These are phyloP conservation scores for Xylaria nigripes DNA, from an alignment of 495 filamentous ascomycete genomes.

Conservation along the genomic window DNA sequence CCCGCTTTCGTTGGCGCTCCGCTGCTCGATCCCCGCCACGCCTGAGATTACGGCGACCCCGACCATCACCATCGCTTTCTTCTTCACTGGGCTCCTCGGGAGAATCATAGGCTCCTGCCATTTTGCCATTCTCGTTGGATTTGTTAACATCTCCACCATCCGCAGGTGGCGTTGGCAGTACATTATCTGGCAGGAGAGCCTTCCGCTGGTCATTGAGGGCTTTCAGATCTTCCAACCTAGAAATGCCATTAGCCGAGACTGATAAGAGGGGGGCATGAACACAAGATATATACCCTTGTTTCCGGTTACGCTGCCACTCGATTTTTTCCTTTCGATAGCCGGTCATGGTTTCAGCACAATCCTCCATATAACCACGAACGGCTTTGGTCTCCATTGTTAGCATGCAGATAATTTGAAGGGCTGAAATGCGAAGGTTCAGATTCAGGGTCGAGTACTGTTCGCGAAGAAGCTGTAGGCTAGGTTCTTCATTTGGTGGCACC, in stretches of 20 bases:
- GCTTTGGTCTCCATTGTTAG: slow-evolving; percentile 79
- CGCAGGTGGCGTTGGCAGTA: slow-evolving; percentile 58
- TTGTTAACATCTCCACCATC: slow-evolving; percentile 35
- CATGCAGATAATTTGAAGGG: slow-evolving; percentile 79
- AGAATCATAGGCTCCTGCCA: slow-evolving; percentile 53
- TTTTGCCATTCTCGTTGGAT: slow-evolving; percentile 50
- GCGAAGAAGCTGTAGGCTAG: slow-evolving; percentile 63
- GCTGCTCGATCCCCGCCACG: slow-evolving; percentile 68
- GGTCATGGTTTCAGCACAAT: slow-evolving; percentile 88
- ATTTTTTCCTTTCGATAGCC: slow-evolving; percentile 90
- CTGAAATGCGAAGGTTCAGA: slow-evolving; percentile 71
- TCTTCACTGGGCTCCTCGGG: slow-evolving; percentile 56
- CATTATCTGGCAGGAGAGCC: slow-evolving; percentile 67
- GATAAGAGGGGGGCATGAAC: slow-evolving; percentile 2
- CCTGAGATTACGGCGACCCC: slow-evolving; percentile 61
- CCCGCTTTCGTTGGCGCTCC: slow-evolving; percentile 77
- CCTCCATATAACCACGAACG: slow-evolving; percentile 79
- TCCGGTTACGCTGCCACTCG: slow-evolving; percentile 75
- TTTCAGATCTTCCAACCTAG: slow-evolving; percentile 74
- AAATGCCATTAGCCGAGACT: slow-evolving; percentile 15
- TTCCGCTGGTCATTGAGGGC: slow-evolving; percentile 79
- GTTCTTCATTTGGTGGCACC: slow-evolving; percentile 64
- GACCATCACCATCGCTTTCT: slow-evolving; percentile 57
- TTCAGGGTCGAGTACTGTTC: slow-evolving; percentile 65
- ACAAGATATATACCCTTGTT: slow-evolving; percentile 61